Evolutionary conservation across 2,329 filamentous ascomycete genomes (phyloP), one percentile per base, ranked within the genome.

Genomic region (Fusarium compactum): DNA sequence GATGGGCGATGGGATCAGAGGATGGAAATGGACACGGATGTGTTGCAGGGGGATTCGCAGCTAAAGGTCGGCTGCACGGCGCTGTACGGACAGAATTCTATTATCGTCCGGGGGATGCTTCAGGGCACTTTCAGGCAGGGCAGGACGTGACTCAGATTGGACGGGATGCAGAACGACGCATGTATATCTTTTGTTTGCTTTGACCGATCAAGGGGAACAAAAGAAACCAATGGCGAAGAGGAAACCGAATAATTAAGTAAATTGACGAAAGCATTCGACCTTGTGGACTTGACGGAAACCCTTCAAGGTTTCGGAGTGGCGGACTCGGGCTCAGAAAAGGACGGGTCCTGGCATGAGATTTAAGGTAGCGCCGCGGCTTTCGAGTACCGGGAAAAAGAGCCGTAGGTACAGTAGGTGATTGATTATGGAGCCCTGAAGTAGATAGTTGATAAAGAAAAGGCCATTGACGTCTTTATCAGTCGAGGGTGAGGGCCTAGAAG

Each of bases 1-100:
- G 62, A 70, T 70, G 67, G 58, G 46, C 62, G 57, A 67, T 64
- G 67, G 67, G 67, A 71, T 70, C 67, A 70, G 67, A 64, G 50
- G 50, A 53, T 53, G 38, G 30, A 27, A 29, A 52, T 50, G 45
- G 54, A 34, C 20, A 34, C 22, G 51, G 32, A 64, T 58, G 53
- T 44, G 67, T 70, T 71, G 67, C 67, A 70, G 67, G 67, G 61
- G 67, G 58, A 70, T 60, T 67, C 62, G 62, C 58, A 70, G 54
- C 67, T 70, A 71, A 71, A 54, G 59, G 38, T 43, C 62, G 62
- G 62, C 34, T 66, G 43, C 43, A 54, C 48, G 22, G 41, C 55
- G 61, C 48, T 56, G 59, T 66, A 58, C 22, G 32, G 50, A n/a
- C 18, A 47, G 24, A 43, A 53, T 45, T 44, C 44, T 54, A 56